Conservation (phyloP, 371 early-diverging fungal genomes). For the Rhizomucor miehei region DNA sequence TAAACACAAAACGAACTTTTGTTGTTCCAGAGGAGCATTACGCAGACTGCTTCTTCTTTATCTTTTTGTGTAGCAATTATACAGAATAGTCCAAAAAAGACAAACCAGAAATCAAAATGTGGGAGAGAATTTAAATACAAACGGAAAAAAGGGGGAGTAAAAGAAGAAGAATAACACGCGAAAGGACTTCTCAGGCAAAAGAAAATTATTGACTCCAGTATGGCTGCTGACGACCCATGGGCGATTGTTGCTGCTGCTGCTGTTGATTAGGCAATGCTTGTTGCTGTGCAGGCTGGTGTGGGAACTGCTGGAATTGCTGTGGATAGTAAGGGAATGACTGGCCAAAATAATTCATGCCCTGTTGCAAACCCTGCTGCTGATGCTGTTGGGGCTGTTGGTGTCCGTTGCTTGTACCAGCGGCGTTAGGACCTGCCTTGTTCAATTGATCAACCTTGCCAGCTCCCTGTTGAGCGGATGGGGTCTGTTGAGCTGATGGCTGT, state of each 20-base stretch:
- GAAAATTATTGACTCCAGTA: slow-evolving; percentile 25
- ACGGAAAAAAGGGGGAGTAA: no score
- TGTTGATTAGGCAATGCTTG: slow-evolving; percentile 7
- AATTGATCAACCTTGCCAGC: slow-evolving; percentile 1
- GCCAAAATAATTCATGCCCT: slow-evolving; percentile 14
- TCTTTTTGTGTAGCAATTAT: background rate
- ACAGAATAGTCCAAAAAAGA: background rate
- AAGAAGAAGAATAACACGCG: no score
- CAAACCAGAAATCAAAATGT: background rate
- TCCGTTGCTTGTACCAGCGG: slow-evolving; percentile 1
- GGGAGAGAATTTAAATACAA: background rate
- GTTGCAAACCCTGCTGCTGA: slow-evolving; percentile 8
- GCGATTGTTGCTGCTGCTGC: slow-evolving; percentile 8
- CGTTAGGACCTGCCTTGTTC: slow-evolving; percentile 4
- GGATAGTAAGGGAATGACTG: slow-evolving; percentile 14
- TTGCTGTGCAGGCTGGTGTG: slow-evolving; percentile 12
- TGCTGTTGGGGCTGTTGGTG: slow-evolving; percentile 7
- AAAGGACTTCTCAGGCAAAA: no score
- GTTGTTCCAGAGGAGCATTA: background rate
- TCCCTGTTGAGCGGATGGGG: slow-evolving; percentile 6
- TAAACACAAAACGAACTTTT: background rate
- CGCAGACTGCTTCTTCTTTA: slow-evolving; percentile 1
- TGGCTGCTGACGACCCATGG: slow-evolving; percentile 21
- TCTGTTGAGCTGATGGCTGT: slow-evolving; percentile 9
- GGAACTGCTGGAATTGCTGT: slow-evolving; percentile 10